Percentiles rank a stretch among this genome's conserved stretches.
These are phyloP conservation scores for Saprolegnia diclina DNA, from an alignment of 352 stramenopile genomes.

Conservation along the genomic window DNA sequence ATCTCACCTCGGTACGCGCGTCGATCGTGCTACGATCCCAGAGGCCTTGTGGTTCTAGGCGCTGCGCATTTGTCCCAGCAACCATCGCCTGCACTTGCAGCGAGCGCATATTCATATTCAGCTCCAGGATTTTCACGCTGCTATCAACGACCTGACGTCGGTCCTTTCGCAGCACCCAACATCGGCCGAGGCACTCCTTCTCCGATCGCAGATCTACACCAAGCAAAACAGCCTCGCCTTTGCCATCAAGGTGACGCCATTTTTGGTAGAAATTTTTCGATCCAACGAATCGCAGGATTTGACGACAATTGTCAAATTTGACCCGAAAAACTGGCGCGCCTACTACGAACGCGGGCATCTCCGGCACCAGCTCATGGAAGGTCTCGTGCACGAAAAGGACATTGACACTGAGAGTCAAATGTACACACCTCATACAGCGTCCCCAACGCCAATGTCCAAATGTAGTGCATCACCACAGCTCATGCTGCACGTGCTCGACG, in stretches of 20 bases:
- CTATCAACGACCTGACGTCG: slow-evolving; percentile 51
- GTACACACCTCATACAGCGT: background rate
- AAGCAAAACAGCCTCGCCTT: slow-evolving; percentile 39
- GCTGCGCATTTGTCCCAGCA: slow-evolving; percentile 41
- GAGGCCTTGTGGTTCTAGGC: slow-evolving; percentile 28
- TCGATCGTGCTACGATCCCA: background rate
- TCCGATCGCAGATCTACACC: slow-evolving; percentile 62
- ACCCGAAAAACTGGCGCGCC: slow-evolving; percentile 68
- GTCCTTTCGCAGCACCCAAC: slow-evolving; percentile 57
- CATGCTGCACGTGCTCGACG: slow-evolving; percentile 36
- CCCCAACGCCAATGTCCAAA: background rate
- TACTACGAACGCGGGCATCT: slow-evolving; percentile 73
- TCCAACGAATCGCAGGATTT: slow-evolving; percentile 40
- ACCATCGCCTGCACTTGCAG: slow-evolving; percentile 52
- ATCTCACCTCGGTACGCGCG: slow-evolving; percentile 34
- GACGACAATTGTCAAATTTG: slow-evolving; percentile 46
- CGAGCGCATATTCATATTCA: slow-evolving; percentile 54
- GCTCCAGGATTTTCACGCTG: slow-evolving; percentile 46
- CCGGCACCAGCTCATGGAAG: slow-evolving; percentile 56
- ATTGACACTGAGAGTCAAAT: slow-evolving; percentile 1
- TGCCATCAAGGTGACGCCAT: slow-evolving; percentile 37
- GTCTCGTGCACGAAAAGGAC: slow-evolving; percentile 23
- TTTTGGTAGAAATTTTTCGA: background rate
- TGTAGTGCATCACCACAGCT: slow-evolving; percentile 13
- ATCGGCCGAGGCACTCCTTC: slow-evolving; percentile 54